These are phyloP conservation scores for Polytrichum commune DNA, from an alignment of 225 moss, liverwort and hornwort genomes.

Conservation along the genomic window DNA sequence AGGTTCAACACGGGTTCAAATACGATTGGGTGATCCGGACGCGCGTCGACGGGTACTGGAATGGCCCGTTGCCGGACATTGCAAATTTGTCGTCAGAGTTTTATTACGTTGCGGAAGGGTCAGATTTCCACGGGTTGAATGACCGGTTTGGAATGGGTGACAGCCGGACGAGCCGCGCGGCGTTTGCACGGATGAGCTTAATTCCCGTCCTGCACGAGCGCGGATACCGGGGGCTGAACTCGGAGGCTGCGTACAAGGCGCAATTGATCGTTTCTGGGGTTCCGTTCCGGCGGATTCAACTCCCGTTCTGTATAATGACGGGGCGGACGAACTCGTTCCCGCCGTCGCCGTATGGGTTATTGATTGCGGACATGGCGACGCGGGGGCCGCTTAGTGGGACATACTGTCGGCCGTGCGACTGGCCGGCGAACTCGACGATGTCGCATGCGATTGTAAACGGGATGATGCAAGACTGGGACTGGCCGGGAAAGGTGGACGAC, in stretches of 20 bases:
- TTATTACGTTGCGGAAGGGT: conserved; percentile 70
- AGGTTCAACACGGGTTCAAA: conserved; percentile 47
- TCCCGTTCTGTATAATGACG: conserved; percentile 83
- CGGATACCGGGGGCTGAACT: conserved; percentile 55
- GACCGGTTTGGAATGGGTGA: conserved; percentile 82
- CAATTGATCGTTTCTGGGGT: conserved; percentile 43
- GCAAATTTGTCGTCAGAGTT: conserved; percentile 18
- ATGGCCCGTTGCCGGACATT: conserved; percentile 34
- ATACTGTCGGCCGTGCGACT: conserved; percentile 79
- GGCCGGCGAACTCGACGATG: conserved; percentile 19
- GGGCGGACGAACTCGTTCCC: conserved; percentile 36
- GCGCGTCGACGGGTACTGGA: conserved; percentile 83
- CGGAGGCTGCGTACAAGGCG: conserved; percentile 65
- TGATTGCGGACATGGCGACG: conserved; percentile 58
- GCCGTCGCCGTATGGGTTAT: conserved; percentile 19
- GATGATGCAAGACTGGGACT: conserved; percentile 7
- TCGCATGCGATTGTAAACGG: conserved; percentile 19
- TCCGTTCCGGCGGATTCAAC: conserved; percentile 21
- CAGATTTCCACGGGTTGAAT: conserved; percentile 59
- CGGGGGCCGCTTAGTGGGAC: conserved; percentile 71
- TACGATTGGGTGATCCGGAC: conserved; percentile 86
- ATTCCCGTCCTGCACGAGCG: conserved; percentile 46
- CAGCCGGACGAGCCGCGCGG: conserved; percentile 51
- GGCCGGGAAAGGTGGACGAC: conserved; percentile 53
- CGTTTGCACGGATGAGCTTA: conserved; percentile 56